Conservation (phyloP, 352 stramenopile species). For the Phytophthora pinifolia region DNA sequence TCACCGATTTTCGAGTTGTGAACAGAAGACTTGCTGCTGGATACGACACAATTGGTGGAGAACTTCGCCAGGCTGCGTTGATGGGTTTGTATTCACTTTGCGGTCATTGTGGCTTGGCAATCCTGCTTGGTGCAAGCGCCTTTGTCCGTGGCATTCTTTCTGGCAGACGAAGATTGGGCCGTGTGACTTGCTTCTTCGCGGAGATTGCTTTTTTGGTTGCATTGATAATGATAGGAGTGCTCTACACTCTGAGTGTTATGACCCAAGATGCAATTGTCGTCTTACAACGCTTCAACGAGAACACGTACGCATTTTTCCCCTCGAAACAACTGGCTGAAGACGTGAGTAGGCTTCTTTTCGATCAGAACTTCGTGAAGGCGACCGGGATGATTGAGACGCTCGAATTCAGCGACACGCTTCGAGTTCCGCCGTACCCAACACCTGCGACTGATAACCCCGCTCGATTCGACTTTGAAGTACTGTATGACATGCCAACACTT, state of each 20-base stretch:
- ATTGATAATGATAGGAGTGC: slow-evolving; percentile 43
- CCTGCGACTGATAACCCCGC: slow-evolving; percentile 35
- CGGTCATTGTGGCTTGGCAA: slow-evolving; percentile 29
- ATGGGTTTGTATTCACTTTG: slow-evolving; percentile 36
- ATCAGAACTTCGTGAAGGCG: slow-evolving; percentile 43
- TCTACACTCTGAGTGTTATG: slow-evolving; percentile 54
- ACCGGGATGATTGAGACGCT: slow-evolving; percentile 36
- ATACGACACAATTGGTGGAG: slow-evolving; percentile 31
- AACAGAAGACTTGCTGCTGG: slow-evolving; percentile 12
- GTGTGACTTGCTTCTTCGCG: slow-evolving; percentile 43
- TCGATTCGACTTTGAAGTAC: slow-evolving; percentile 37
- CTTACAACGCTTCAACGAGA: slow-evolving; percentile 39
- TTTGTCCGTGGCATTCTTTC: slow-evolving; percentile 38
- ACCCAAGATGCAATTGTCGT: slow-evolving; percentile 48
- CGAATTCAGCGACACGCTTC: slow-evolving; percentile 63
- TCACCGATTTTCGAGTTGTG: slow-evolving; percentile 11
- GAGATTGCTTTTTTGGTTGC: slow-evolving; percentile 47
- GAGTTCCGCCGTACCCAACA: slow-evolving; percentile 59
- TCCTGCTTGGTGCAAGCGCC: slow-evolving; percentile 32
- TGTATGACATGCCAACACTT: slow-evolving; percentile 55
- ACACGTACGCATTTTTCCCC: slow-evolving; percentile 35
- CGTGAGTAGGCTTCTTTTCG: slow-evolving; percentile 40
- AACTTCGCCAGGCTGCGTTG: slow-evolving; percentile 32
- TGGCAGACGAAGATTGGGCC: slow-evolving; percentile 38
- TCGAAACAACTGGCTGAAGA: slow-evolving; percentile 20